Conservation (phyloP, 352 stramenopile species). For the Sclerospora graminicola region DNA sequence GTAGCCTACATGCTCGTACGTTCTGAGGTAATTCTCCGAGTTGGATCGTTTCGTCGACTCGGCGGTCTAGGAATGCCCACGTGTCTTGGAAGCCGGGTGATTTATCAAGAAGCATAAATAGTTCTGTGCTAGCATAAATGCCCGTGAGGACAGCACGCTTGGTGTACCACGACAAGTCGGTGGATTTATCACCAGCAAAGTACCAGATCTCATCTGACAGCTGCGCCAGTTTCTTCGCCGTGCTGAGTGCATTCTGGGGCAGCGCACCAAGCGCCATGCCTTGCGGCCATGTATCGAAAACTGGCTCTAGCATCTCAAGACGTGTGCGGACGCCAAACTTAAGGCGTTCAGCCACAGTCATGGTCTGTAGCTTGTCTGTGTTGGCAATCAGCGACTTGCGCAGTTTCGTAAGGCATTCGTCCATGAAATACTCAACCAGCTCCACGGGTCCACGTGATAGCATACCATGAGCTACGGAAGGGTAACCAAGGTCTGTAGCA, state of each 20-base stretch:
- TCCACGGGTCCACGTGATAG: conserved; percentile 66
- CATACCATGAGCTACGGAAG: conserved; percentile 78
- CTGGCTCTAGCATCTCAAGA: conserved; percentile 51
- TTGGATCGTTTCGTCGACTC: conserved; percentile 71
- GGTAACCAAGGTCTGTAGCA: conserved; percentile 53
- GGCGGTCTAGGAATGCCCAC: conserved; percentile 75
- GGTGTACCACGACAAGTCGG: conserved; percentile 76
- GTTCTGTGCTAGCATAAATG: conserved; percentile 74
- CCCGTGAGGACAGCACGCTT: conserved; percentile 71
- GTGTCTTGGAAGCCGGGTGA: conserved; percentile 67
- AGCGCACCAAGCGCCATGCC: conserved; percentile 73
- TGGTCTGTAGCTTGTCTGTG: conserved; percentile 48
- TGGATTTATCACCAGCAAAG: conserved; percentile 80
- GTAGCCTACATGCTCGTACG: conserved; percentile 29
- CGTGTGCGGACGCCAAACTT: conserved; percentile 70
- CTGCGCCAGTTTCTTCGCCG: conserved; percentile 55
- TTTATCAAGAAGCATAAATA: conserved; percentile 79
- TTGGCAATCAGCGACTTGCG: conserved; percentile 46
- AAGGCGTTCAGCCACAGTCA: conserved; percentile 68
- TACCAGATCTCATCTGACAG: conserved; percentile 83
- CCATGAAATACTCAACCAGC: conserved; percentile 82
- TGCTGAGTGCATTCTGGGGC: conserved; percentile 62
- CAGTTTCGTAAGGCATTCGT: conserved; percentile 49
- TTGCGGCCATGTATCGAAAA: conserved; percentile 56
- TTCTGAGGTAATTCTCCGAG: conserved; percentile 74